Evolutionary conservation across 2,329 filamentous ascomycete genomes (phyloP).

Genomic region (Botrytis medusae): DNA sequence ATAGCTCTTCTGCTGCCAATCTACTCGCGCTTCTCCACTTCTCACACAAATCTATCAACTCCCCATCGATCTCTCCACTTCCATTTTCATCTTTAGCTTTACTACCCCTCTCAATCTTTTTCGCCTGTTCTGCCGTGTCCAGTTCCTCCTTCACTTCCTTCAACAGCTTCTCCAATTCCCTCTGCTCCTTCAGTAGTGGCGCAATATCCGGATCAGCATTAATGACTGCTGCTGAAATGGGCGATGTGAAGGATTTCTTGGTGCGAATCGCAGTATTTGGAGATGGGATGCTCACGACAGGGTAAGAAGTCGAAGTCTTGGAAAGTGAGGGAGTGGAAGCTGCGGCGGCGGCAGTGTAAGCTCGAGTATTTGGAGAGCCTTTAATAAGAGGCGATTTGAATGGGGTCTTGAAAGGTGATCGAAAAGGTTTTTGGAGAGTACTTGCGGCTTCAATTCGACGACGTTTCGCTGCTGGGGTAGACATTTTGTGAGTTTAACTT

Average conservation of each 20-base stretch:
- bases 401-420: conserved; percentile 62
- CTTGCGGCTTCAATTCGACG: conserved; percentile 60
- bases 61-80: conserved; percentile 51
- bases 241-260: conserved; percentile 38
- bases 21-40: conserved; percentile 64
- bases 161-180: conserved; percentile 39
- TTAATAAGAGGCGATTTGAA: conserved; percentile 32
- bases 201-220: conserved; percentile 38
- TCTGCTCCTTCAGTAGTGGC: conserved; percentile 37
- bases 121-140: conserved; percentile 53
- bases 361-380: conserved; percentile 24
- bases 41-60: conserved; percentile 54
- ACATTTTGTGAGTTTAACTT: conserved; percentile 41
- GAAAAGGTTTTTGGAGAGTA: conserved; percentile 69
- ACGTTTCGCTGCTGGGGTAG: conserved; percentile 57
- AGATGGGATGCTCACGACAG: conserved; percentile 18
- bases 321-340: conserved; percentile 15
- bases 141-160: conserved; percentile 43
- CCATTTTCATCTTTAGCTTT: conserved; percentile 43
- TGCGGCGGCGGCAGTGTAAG: conserved; percentile 15
- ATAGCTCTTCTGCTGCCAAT: conserved; percentile 67
- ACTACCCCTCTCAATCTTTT: conserved; percentile 47
- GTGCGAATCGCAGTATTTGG: conserved; percentile 18
- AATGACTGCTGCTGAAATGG: conserved; percentile 37
- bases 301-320: conserved; percentile 12